These are phyloP conservation scores for Linum lewisii DNA, from an alignment of 345 rosid species.

Conservation along the genomic window DNA sequence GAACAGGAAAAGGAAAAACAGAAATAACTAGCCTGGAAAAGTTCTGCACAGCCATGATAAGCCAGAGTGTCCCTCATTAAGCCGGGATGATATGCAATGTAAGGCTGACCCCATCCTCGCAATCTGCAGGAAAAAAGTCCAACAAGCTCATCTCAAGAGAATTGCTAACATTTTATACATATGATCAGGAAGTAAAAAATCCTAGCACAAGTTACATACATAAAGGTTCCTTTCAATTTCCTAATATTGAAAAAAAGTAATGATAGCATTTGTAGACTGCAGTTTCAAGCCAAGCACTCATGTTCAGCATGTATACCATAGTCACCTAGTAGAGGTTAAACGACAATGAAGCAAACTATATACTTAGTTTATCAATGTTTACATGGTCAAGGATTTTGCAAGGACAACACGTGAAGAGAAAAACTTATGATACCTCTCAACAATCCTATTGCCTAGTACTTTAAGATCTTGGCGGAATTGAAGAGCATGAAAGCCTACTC, in stretches of 20 bases:
- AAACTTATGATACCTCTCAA: conserved; percentile 52
- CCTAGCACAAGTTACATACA: too few relatives aligned
- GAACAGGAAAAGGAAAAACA: conserved; percentile 12
- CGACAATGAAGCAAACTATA: too few relatives aligned
- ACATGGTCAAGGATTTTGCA: conserved; percentile 1
- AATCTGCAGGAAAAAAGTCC: conserved; percentile 41
- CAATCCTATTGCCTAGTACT: conserved; percentile 64
- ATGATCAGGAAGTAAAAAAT: too few relatives aligned
- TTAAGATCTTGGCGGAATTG: conserved; percentile 81
- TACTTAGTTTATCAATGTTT: too few relatives aligned
- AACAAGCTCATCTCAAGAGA: conserved; percentile 7
- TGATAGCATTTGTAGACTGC: background rate
- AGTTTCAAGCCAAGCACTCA: background rate
- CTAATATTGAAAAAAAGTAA: too few relatives aligned
- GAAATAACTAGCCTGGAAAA: conserved; percentile 64
- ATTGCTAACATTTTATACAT: background rate
- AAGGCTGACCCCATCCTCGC: conserved; percentile 68
- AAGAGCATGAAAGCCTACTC: conserved; percentile 94
- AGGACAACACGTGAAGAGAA: background rate
- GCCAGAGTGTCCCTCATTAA: conserved; percentile 75
- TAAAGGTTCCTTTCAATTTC: too few relatives aligned
- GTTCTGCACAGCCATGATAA: conserved; percentile 96
- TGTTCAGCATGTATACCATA: background rate
- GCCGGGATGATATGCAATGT: conserved; percentile 85
- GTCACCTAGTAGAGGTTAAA: too few relatives aligned